These are phyloP conservation scores for Escallonia rubra DNA, from an alignment of 129 eudicot genomes.

Conservation along the genomic window DNA sequence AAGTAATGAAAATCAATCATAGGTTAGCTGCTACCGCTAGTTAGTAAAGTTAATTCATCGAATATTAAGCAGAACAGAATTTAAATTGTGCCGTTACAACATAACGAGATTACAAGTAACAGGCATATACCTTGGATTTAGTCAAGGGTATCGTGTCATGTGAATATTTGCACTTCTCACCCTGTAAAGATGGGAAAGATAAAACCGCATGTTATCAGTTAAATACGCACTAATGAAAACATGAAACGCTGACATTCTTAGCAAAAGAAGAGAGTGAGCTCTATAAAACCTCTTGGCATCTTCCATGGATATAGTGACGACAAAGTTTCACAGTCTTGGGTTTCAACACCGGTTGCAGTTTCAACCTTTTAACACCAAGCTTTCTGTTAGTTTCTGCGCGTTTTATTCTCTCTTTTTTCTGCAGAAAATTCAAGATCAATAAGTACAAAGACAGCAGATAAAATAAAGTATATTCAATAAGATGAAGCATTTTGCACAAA, in stretches of 20 bases:
- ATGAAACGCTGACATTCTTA: neutral
- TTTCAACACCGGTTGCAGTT: conserved; percentile 52
- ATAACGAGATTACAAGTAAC: neutral
- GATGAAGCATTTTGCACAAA: neutral
- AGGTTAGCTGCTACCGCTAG: too few relatives aligned
- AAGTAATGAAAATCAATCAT: too few relatives aligned
- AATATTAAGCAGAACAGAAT: neutral
- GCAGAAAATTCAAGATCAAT: conserved; percentile 17
- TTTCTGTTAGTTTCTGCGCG: conserved; percentile 56
- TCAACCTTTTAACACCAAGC: conserved; percentile 64
- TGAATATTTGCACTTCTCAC: conserved; percentile 82
- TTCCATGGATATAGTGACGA: conserved; percentile 74
- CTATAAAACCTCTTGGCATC: conserved; percentile 76
- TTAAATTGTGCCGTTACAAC: neutral
- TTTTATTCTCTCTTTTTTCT: conserved; percentile 53
- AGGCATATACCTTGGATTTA: conserved; percentile 61
- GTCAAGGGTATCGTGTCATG: conserved; percentile 85
- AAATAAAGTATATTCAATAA: neutral
- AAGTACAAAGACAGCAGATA: neutral
- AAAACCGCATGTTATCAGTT: conserved; percentile 1
- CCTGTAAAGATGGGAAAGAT: conserved; percentile 37
- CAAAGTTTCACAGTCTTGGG: conserved; percentile 50
- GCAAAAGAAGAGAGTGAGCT: neutral
- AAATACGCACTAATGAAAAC: neutral
- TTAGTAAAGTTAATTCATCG: too few relatives aligned